These are phyloP conservation scores for Chrysanthemum lavandulifolium DNA, from an alignment of 129 eudicot species.

Conservation along the genomic window DNA sequence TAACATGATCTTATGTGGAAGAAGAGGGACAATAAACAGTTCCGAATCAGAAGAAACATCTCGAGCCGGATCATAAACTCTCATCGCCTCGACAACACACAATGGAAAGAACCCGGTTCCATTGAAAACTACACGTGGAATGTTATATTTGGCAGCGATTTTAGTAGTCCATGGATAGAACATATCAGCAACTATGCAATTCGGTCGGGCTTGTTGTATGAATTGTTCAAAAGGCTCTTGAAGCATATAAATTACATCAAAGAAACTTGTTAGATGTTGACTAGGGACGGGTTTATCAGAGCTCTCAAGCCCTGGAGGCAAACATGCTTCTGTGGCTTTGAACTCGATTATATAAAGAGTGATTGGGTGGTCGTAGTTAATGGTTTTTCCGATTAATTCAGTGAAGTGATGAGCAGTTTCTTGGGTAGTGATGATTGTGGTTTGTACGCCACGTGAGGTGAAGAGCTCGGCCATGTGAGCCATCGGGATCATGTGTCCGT, in stretches of 20 bases:
- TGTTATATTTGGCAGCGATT: constrained; percentile 53
- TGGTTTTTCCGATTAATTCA: constrained; percentile 32
- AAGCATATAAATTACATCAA: constrained; percentile 33
- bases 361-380: constrained; percentile 18
- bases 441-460: neutral
- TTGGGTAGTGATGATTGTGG: constrained; percentile 46
- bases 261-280: constrained; percentile 21
- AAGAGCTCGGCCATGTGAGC: neutral
- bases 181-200: constrained; percentile 49
- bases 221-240: constrained; percentile 53
- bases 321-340: constrained; percentile 35
- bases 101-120: constrained; percentile 48
- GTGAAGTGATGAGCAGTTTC: constrained; percentile 33
- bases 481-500: constrained; percentile 20
- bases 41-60: constrained; percentile 46
- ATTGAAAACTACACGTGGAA: constrained; percentile 66
- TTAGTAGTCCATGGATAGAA: constrained; percentile 54
- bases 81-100: constrained; percentile 28
- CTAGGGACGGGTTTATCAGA: constrained; percentile 27
- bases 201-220: constrained; percentile 33
- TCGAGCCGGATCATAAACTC: constrained; percentile 31
- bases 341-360: constrained; percentile 25
- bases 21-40: constrained; percentile 45
- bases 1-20: constrained; percentile 53
- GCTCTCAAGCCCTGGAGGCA: constrained; percentile 40